phyloP scores from a whole-genome alignment of 441 rosid genomes.

The Erodium texanum region DNA sequence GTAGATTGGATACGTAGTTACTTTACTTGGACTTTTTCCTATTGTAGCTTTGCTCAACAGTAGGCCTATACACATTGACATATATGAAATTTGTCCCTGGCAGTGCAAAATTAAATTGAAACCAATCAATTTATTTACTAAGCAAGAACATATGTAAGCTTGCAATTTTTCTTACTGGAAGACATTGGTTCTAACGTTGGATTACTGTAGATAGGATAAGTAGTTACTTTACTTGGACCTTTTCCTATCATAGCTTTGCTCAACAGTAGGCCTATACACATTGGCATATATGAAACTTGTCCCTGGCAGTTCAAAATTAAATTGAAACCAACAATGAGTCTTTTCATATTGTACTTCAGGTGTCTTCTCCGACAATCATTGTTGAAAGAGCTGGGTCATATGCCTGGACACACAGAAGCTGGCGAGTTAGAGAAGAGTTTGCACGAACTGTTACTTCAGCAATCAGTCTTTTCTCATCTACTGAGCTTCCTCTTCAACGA shows the following conservation, averaged over 20 bases:
- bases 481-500: conserved; percentile 95
- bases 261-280: background rate
- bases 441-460: conserved; percentile 95
- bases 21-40: too few species aligned
- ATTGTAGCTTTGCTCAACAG: background rate
- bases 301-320: background rate
- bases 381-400: conserved; percentile 97
- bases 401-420: conserved; percentile 91
- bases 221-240: too few species aligned
- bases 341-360: conserved; percentile 32
- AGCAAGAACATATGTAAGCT: too few species aligned
- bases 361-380: conserved; percentile 93
- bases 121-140: too few species aligned
- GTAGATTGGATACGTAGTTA: too few species aligned
- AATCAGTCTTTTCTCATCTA: conserved; percentile 78
- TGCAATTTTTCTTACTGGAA: too few species aligned
- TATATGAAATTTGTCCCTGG: background rate
- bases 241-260: background rate
- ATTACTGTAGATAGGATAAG: too few species aligned
- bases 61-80: background rate
- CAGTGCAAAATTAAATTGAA: background rate
- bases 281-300: background rate
- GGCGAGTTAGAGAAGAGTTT: conserved; percentile 97
- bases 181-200: too few species aligned
- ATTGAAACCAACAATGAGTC: background rate